phyloP scores from a whole-genome alignment of 1,139 yeast genomes.

The Zygotorulaspora mrakii region DNA sequence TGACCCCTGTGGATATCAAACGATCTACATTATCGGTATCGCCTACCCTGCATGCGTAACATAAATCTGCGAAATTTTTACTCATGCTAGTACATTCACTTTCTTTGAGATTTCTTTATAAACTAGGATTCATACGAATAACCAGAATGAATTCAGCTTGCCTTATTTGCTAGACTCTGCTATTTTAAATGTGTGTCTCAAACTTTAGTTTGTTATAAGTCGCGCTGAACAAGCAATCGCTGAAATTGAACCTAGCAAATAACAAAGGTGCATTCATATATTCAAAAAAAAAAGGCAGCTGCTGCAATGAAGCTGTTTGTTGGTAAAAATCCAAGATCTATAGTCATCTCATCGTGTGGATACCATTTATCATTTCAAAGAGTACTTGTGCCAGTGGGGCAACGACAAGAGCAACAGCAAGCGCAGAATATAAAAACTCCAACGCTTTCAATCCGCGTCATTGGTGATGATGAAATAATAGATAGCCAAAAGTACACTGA shows the following conservation, averaged over 20 bases:
- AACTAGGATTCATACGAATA: no score
- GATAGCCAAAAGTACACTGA: constrained; percentile 21
- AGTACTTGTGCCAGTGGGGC: constrained; percentile 13
- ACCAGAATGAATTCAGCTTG: no score
- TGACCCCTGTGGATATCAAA: constrained; percentile 52
- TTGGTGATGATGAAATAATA: constrained; percentile 20
- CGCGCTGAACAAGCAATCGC: no score
- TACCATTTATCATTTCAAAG: constrained; percentile 24
- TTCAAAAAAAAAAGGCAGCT: no score
- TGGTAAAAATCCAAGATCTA: constrained; percentile 28
- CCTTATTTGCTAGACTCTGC: no score
- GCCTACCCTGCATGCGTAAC: constrained; percentile 65
- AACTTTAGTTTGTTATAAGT: no score
- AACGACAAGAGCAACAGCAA: constrained; percentile 9
- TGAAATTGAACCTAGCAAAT: no score
- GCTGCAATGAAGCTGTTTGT: constrained; percentile 22
- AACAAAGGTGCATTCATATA: no score
- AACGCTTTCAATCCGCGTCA: constrained; percentile 21
- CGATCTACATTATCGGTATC: constrained; percentile 62
- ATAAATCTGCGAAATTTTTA: constrained; percentile 40
- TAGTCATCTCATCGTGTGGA: constrained; percentile 25
- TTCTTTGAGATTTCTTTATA: no score
- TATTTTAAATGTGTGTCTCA: no score
- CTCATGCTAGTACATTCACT: no score
- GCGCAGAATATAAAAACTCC: constrained; percentile 20